These are phyloP conservation scores for Dimocarpus longan DNA, from an alignment of 345 rosid genomes.

Conservation along the genomic window DNA sequence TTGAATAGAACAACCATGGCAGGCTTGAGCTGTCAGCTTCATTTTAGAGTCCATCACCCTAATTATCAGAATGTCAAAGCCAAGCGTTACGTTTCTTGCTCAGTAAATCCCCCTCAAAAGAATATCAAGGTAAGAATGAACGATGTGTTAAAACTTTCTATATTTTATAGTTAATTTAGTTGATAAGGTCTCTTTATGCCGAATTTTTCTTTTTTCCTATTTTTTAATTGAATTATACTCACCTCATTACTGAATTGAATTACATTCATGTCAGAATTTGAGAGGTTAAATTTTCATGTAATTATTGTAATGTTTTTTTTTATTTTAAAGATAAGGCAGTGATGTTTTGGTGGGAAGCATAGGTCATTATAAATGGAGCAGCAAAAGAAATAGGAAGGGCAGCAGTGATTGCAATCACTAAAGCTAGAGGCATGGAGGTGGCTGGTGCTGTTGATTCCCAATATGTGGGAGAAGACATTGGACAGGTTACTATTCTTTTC, in stretches of 20 bases:
- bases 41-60: constrained; percentile 23
- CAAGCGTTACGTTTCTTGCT: constrained; percentile 57
- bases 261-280: too few relatives aligned
- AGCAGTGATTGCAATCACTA: constrained; percentile 82
- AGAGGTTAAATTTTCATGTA: background rate
- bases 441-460: constrained; percentile 89
- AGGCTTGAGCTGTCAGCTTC: constrained; percentile 54
- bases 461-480: constrained; percentile 79
- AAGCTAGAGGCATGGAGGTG: constrained; percentile 92
- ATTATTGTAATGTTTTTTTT: background rate
- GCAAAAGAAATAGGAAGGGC: constrained; percentile 94
- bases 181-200: background rate
- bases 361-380: constrained; percentile 90
- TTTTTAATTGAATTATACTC: too few relatives aligned
- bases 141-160: too few relatives aligned
- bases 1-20: constrained; percentile 48
- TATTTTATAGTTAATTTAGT: background rate
- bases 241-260: too few relatives aligned
- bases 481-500: constrained; percentile 51
- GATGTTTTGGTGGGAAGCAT: background rate
- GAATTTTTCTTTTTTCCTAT: background rate
- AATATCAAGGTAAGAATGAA: constrained; percentile 65
- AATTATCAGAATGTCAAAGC: constrained; percentile 32
- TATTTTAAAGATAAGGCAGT: background rate
- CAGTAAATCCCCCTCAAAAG: constrained; percentile 71